Evolutionary conservation across 164 flowering plant species (phyloP).

Genomic region (Dillenia turbinata): DNA sequence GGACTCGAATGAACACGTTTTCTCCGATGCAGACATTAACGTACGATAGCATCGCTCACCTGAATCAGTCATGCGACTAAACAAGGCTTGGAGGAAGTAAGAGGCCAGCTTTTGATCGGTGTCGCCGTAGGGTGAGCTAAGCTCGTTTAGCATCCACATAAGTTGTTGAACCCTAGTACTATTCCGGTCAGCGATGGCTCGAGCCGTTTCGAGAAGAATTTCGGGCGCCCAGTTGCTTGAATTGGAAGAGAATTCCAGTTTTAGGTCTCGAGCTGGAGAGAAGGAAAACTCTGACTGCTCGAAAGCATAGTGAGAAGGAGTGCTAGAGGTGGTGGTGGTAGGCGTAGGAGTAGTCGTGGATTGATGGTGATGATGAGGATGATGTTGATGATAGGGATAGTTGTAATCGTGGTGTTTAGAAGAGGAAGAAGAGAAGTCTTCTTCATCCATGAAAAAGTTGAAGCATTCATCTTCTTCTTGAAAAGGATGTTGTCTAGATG

Average conservation of each 20-base stretch:
- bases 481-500: constrained; percentile 42
- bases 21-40: constrained; percentile 52
- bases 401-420: constrained; percentile 23
- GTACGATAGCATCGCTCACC: constrained; percentile 59
- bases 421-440: constrained; percentile 81
- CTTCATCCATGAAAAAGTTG: constrained; percentile 99
- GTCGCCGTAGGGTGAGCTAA: constrained; percentile 89
- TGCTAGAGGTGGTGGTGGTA: constrained; percentile 17
- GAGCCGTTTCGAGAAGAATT: constrained; percentile 64
- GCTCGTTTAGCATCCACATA: constrained; percentile 95
- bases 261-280: constrained; percentile 34
- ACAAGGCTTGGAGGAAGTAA: constrained; percentile 82
- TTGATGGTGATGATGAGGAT: constrained; percentile 10
- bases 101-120: constrained; percentile 83
- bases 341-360: constrained; percentile 16
- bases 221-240: constrained; percentile 71
- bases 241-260: constrained; percentile 26
- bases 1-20: constrained; percentile 71
- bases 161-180: constrained; percentile 72
- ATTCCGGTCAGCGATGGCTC: constrained; percentile 69
- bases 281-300: constrained; percentile 30
- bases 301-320: constrained; percentile 15
- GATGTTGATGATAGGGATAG: constrained; percentile 21
- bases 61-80: constrained; percentile 71
- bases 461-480: constrained; percentile 75